A percentile compares a stretch with the other conserved stretches of the same genome.
These are phyloP conservation scores for Rosa lucieae DNA, from an alignment of 306 rosid species.

Conservation along the genomic window DNA sequence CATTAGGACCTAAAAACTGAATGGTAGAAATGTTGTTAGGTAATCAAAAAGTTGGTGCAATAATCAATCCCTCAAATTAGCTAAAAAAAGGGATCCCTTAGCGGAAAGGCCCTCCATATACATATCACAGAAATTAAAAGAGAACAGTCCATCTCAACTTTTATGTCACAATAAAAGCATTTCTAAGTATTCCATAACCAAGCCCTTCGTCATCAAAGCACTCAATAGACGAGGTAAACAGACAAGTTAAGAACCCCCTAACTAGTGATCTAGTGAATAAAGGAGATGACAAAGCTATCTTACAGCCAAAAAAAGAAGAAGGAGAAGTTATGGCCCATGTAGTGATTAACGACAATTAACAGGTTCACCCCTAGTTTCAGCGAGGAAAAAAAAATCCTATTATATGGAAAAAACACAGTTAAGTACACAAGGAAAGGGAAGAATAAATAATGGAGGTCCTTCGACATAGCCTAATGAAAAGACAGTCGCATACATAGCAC, in stretches of 20 bases:
- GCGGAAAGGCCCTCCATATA: too few species aligned
- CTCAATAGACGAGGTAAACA: not conserved
- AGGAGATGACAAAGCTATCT: not conserved
- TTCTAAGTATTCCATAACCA: slow-evolving; percentile 6
- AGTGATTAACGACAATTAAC: not conserved
- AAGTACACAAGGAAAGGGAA: not conserved
- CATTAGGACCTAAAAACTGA: too few species aligned
- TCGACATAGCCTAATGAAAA: slow-evolving; percentile 9
- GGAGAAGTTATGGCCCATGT: not conserved
- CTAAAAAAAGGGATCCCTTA: too few species aligned
- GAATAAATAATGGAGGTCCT: not conserved
- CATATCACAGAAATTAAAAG: not conserved
- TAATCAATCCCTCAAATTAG: too few species aligned
- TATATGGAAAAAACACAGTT: not conserved
- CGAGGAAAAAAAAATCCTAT: too few species aligned
- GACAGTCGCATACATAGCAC: slow-evolving; percentile 19
- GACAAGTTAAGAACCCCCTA: not conserved
- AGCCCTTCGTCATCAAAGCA: not conserved
- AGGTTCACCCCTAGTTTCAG: not conserved
- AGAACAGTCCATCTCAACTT: not conserved
- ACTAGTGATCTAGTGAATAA: not conserved
- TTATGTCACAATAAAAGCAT: not conserved
- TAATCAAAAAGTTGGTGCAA: too few species aligned
- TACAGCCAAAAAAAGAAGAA: not conserved
- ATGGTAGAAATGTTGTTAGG: too few species aligned